Evolutionary conservation across 305 asterid genomes (phyloP).

Genomic region (Fraxinus sp.): DNA sequence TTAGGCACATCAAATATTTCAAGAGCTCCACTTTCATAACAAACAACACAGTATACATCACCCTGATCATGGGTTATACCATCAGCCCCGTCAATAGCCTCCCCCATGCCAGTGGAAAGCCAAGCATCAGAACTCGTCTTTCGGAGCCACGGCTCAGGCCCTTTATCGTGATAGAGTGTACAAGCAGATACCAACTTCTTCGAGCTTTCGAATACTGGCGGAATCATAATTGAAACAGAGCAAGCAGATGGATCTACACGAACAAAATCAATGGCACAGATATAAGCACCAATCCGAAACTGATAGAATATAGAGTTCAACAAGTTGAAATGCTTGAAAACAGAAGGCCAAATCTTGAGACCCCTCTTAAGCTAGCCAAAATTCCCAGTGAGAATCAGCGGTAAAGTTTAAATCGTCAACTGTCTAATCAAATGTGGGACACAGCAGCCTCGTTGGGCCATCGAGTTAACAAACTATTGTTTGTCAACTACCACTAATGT

Average conservation of each 20-base stretch:
- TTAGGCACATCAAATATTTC: conserved; percentile 89
- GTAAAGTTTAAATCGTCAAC: not conserved
- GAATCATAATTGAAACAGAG: conserved; percentile 62
- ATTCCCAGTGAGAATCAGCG: not conserved
- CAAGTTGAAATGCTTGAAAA: conserved; percentile 17
- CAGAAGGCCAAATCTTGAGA: conserved; percentile 6
- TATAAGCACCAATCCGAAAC: conserved; percentile 23
- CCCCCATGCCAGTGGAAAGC: conserved; percentile 92
- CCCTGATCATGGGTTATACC: conserved; percentile 77
- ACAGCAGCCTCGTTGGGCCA: not conserved
- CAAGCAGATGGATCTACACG: conserved; percentile 75
- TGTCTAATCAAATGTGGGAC: not conserved
- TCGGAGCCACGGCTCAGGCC: conserved; percentile 94
- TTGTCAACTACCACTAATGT: not conserved
- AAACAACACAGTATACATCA: conserved; percentile 79
- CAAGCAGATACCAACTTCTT: conserved; percentile 68
- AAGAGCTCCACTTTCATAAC: conserved; percentile 78
- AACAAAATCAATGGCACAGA: conserved; percentile 21
- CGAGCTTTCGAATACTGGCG: conserved; percentile 64
- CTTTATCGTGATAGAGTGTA: conserved; percentile 87
- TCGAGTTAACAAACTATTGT: not conserved
- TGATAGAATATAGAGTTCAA: not conserved
- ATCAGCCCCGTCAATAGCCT: conserved; percentile 86
- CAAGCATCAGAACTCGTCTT: conserved; percentile 97
- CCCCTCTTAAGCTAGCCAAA: not conserved